Evolutionary conservation across 1,139 yeast species (phyloP), one percentile per base, ranked within the genome.

Genomic region (Yamadazyma songkhlaensis): DNA sequence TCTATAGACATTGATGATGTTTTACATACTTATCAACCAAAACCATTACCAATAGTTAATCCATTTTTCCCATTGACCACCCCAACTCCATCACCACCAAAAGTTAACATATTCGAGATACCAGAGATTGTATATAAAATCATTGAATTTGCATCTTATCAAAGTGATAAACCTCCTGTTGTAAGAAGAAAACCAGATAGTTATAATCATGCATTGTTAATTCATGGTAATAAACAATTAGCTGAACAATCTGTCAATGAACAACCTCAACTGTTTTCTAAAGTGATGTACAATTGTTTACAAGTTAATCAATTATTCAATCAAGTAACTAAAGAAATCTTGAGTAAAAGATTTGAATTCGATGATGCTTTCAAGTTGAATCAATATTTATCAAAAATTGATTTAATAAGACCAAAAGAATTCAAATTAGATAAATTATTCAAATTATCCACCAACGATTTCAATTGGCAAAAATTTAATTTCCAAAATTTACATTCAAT

Each of bases 61-160:
- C 11, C 12, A 12, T 27, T 27, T 13, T 30, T 11, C 22, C 5
- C n/a, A n/a, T 3, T 20, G 13, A 29, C 12, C 10, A 4, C 2
- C 3, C 20, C 25, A 8, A 3, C 4, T 3, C 13, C 11, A 8
- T n/a, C 17, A 9, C 10, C 10, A 10, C 20, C 20, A 15, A 23
- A 23, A 12, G 77, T 73, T 40, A 62, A 66, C 15, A 83, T 88
- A 5, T 83, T 88, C 52, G 69, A 70, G 36, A 79, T 84, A 13
- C 96, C 96, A 0, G 96, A 89, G 57, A 81, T 89, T 39, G 67
- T 88, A 13, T 61, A 72, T 46, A 67, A 71, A 41, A 84, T 89
- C 11, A 51, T 88, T 21, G 64, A 67, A 17, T 77, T 67, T 55
- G 81, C 86, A 10, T 86, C 84, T 34, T 62, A 64, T 25, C 68